These are phyloP conservation scores for Leishmania guyanensis DNA, from an alignment of 208 protist species.

Conservation along the genomic window DNA sequence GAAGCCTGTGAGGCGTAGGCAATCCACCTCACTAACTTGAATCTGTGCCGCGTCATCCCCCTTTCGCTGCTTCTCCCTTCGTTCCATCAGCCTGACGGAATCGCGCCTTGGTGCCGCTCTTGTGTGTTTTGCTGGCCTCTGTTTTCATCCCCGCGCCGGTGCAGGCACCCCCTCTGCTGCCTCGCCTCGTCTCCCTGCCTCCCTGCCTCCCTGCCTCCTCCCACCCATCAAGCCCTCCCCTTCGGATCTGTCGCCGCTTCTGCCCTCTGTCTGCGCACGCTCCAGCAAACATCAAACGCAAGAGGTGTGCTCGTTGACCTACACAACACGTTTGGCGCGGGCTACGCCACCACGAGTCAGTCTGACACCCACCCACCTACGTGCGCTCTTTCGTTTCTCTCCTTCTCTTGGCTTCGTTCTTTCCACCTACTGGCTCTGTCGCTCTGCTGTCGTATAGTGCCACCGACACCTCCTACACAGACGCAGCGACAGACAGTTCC, in stretches of 20 bases:
- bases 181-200: not conserved
- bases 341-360: not conserved
- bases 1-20: no score
- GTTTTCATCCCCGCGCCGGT: not conserved
- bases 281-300: not conserved
- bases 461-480: not conserved
- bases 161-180: not conserved
- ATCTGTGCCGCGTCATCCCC: not conserved
- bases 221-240: not conserved
- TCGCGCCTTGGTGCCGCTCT: not conserved
- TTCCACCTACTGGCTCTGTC: not conserved
- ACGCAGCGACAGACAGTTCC: not conserved
- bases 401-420: not conserved
- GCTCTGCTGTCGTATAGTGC: no score
- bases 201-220: not conserved
- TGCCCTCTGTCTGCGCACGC: not conserved
- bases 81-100: not conserved
- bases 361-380: not conserved
- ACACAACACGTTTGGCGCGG: not conserved
- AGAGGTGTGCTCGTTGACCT: not conserved
- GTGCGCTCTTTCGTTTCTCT: slow-evolving; percentile 5
- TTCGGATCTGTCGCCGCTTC: not conserved
- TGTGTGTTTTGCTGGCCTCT: not conserved
- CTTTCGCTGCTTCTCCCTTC: not conserved
- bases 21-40: not conserved